Conservation (phyloP, 352 stramenopile species). For the Phytophthora lateralis region DNA sequence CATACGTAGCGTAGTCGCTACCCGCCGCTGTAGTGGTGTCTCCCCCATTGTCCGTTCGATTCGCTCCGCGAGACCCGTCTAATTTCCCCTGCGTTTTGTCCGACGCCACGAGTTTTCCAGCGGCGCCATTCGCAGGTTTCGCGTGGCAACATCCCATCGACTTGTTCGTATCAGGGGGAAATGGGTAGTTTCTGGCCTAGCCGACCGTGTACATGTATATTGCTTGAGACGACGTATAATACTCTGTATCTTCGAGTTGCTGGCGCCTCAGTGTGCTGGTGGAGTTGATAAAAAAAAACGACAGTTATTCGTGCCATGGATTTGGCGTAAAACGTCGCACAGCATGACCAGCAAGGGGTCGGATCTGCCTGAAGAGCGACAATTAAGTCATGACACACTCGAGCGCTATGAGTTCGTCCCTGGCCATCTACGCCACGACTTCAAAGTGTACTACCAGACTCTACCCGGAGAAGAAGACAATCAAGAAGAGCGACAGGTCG, state of each 20-base stretch:
- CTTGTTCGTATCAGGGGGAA: neutral
- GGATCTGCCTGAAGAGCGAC: neutral
- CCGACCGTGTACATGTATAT: no score
- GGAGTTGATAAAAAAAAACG: neutral
- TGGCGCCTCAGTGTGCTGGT: no score
- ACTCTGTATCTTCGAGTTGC: no score
- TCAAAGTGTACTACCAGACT: slow-evolving; percentile 31
- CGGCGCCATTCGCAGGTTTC: neutral
- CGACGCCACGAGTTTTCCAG: neutral
- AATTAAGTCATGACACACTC: slow-evolving; percentile 7
- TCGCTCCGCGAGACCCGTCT: neutral
- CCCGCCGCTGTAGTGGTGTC: slow-evolving; percentile 1
- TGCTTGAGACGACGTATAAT: no score
- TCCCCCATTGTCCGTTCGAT: neutral
- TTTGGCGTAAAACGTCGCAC: slow-evolving; percentile 15
- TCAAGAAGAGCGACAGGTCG: slow-evolving; percentile 13
- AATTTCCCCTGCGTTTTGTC: slow-evolving; percentile 1
- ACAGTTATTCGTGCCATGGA: neutral
- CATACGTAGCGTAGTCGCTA: slow-evolving; percentile 8
- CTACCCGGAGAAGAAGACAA: slow-evolving; percentile 16
- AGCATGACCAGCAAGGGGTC: slow-evolving; percentile 16
- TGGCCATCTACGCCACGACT: slow-evolving; percentile 54
- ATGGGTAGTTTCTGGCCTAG: neutral
- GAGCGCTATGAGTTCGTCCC: slow-evolving; percentile 53
- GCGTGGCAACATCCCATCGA: neutral